A percentile compares a stretch with the other conserved stretches of the same genome.
Conservation (phyloP, 2,329 filamentous ascomycete species). For the Fusarium sp. region DNA sequence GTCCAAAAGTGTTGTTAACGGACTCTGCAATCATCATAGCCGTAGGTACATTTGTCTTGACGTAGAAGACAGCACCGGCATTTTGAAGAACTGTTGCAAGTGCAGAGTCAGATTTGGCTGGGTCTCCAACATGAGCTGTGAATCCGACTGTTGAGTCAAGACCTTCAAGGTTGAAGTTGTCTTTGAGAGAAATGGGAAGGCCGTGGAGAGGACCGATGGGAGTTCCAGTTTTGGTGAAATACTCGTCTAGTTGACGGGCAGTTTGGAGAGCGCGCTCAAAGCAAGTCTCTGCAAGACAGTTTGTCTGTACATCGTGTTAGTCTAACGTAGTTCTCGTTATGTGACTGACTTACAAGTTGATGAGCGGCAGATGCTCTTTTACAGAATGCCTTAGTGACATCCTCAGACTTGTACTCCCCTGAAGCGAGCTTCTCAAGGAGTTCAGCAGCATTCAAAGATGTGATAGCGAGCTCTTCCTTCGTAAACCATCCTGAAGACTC, state of each 20-base stretch:
- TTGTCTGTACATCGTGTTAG: slow-evolving; percentile 46
- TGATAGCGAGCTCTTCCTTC: slow-evolving; percentile 57
- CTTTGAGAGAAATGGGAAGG: slow-evolving; percentile 73
- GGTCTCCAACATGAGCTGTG: slow-evolving; percentile 67
- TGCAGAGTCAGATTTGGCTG: slow-evolving; percentile 56
- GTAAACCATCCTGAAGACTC: slow-evolving; percentile 68
- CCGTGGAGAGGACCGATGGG: slow-evolving; percentile 71
- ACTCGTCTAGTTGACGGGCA: slow-evolving; percentile 60
- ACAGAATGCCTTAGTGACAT: slow-evolving; percentile 61
- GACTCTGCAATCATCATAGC: slow-evolving; percentile 76
- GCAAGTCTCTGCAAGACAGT: slow-evolving; percentile 63
- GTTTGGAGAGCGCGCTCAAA: slow-evolving; percentile 62
- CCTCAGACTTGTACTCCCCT: slow-evolving; percentile 50
- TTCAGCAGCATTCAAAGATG: slow-evolving; percentile 53
- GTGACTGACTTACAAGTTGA: slow-evolving; percentile 49
- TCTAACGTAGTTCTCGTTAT: accelerated
- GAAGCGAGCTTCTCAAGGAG: slow-evolving; percentile 48
- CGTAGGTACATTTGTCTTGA: slow-evolving; percentile 68
- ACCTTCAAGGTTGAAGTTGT: slow-evolving; percentile 72
- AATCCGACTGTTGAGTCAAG: slow-evolving; percentile 73
- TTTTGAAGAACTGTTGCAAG: slow-evolving; percentile 55
- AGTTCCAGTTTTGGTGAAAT: slow-evolving; percentile 58
- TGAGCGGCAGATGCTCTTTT: slow-evolving; percentile 66
- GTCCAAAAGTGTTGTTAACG: slow-evolving; percentile 72
- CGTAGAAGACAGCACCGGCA: slow-evolving; percentile 64